A percentile compares a stretch with the other conserved stretches of the same genome.
Conservation (phyloP, 768 basidiomycete genomes). For the Gymnopilus dilepis region DNA sequence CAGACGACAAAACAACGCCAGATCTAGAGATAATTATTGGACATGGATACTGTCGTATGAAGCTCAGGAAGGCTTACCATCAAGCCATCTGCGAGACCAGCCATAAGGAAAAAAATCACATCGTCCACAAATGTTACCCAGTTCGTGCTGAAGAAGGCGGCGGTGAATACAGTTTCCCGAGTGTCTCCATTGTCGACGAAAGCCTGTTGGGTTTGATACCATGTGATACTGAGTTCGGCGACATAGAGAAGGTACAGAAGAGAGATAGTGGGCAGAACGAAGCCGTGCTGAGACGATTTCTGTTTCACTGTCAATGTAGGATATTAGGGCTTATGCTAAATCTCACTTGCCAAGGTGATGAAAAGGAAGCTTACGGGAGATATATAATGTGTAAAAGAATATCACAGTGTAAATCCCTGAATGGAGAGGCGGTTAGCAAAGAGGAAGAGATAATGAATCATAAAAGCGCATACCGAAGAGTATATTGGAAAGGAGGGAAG, state of each 20-base stretch:
- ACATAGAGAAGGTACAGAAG: not conserved
- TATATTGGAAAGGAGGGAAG: not conserved
- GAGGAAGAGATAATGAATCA: not conserved
- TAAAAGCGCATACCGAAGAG: not conserved
- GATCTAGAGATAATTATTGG: not conserved
- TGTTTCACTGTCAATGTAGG: not conserved
- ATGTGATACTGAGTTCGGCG: not conserved
- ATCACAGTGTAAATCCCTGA: not conserved
- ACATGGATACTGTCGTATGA: too few relatives aligned
- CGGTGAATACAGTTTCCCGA: not conserved
- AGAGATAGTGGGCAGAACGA: not conserved
- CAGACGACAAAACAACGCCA: constrained; percentile 1
- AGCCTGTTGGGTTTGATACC: not conserved
- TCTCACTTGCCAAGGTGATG: not conserved
- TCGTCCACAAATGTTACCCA: not conserved
- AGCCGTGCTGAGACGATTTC: not conserved
- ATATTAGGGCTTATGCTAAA: too few relatives aligned
- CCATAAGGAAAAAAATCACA: not conserved
- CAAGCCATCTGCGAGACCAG: not conserved
- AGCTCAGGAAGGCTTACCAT: not conserved
- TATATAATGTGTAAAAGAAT: not conserved
- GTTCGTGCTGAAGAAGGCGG: not conserved
- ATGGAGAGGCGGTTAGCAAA: not conserved
- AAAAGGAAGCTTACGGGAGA: not conserved
- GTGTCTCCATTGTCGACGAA: not conserved